These are phyloP conservation scores for Pseudocercospora pini-densiflorae DNA, from an alignment of 2,329 filamentous ascomycete species.

Conservation along the genomic window DNA sequence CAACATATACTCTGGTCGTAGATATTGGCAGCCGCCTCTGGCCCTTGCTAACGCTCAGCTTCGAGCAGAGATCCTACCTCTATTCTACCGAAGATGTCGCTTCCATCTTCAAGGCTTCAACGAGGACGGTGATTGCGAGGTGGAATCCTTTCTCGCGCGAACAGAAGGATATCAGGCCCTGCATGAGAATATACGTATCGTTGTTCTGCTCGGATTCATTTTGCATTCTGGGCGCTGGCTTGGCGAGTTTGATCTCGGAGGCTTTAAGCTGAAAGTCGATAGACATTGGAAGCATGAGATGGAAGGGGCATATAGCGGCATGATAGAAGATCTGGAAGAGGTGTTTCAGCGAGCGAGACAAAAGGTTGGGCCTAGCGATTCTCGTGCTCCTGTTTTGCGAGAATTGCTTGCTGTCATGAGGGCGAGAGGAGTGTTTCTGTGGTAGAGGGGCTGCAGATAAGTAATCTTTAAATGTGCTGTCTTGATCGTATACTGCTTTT, in stretches of 20 bases:
- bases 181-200: constrained; percentile 20
- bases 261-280: constrained; percentile 17
- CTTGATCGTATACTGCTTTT: not conserved
- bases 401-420: constrained; percentile 17
- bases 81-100: constrained; percentile 21
- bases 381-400: constrained; percentile 13
- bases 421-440: constrained; percentile 15
- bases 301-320: constrained; percentile 22
- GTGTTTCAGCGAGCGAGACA: constrained; percentile 12
- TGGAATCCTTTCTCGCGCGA: constrained; percentile 16
- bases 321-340: constrained; percentile 18
- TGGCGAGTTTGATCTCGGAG: constrained; percentile 20
- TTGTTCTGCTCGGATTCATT: constrained; percentile 21
- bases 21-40: constrained; percentile 16
- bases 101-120: constrained; percentile 23
- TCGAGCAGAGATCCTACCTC: constrained; percentile 12
- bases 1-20: constrained; percentile 8
- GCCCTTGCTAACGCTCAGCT: constrained; percentile 7
- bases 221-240: constrained; percentile 17
- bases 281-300: constrained; percentile 23
- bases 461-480: not conserved
- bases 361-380: constrained; percentile 10
- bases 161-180: constrained; percentile 16
- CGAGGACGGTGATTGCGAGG: constrained; percentile 20
- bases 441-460: not conserved